A percentile compares a stretch with the other conserved stretches of the same genome.
Conservation (phyloP, 306 rosid species). For the Sphenostylis stenocarpa region DNA sequence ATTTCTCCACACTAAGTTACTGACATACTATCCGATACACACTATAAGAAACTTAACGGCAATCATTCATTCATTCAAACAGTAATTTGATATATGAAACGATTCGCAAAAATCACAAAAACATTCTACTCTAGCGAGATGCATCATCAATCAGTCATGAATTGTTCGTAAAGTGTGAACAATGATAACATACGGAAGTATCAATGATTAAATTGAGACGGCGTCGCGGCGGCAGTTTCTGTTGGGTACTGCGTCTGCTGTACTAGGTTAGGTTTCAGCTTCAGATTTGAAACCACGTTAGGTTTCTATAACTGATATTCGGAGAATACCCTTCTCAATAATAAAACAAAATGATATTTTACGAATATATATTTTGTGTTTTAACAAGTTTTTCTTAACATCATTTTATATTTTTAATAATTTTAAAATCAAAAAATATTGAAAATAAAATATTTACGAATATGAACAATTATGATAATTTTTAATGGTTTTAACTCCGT, state of each 20-base stretch:
- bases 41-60: not conserved
- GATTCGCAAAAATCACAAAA: not conserved
- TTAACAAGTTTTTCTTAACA: too few species aligned
- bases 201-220: not conserved
- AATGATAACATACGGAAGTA: not conserved
- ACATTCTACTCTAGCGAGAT: not conserved
- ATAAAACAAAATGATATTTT: too few species aligned
- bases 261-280: not conserved
- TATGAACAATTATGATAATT: too few species aligned
- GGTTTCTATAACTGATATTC: not conserved
- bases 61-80: not conserved
- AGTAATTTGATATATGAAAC: not conserved
- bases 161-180: not conserved
- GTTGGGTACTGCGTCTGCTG: not conserved
- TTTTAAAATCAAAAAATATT: too few species aligned
- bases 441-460: too few species aligned
- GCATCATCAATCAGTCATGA: not conserved
- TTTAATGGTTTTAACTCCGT: too few species aligned
- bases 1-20: too few species aligned
- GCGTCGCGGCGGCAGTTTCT: not conserved
- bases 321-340: not conserved
- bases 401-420: too few species aligned
- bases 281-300: too few species aligned
- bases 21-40: not conserved
- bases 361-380: too few species aligned